Conservation (phyloP, 164 flowering plant species). For the Macadamia integrifolia region DNA sequence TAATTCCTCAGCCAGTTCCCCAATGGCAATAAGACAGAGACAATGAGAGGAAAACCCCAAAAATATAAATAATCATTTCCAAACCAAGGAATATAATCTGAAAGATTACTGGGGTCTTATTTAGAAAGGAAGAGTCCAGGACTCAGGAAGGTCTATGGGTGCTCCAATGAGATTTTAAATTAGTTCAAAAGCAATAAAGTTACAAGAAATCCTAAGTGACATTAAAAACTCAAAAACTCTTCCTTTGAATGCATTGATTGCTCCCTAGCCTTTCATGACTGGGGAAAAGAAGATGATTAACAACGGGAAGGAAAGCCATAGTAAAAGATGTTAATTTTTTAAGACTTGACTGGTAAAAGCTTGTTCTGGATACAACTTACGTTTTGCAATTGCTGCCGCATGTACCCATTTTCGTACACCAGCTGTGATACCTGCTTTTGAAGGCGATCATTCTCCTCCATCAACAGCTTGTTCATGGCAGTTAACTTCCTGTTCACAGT, state of each 20-base stretch:
- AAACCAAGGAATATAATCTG: background rate
- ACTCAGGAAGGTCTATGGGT: background rate
- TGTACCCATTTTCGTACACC: conserved; percentile 65
- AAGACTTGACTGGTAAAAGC: background rate
- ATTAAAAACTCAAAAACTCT: background rate
- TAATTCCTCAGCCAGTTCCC: too few relatives aligned
- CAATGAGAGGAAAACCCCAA: too few relatives aligned
- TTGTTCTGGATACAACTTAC: conserved; percentile 16
- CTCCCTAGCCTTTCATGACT: background rate
- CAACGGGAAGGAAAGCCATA: background rate
- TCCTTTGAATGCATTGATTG: background rate
- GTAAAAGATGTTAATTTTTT: background rate
- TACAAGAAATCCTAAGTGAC: too few relatives aligned
- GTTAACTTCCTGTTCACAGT: conserved; percentile 67
- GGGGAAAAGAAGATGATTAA: background rate
- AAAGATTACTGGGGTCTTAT: background rate
- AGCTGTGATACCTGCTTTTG: conserved; percentile 82
- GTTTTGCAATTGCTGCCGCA: conserved; percentile 64
- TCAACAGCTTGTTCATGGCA: conserved; percentile 79
- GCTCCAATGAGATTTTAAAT: too few relatives aligned
- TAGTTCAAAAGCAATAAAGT: too few relatives aligned
- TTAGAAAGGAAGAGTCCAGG: background rate
- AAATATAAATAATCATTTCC: background rate
- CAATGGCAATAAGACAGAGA: background rate
- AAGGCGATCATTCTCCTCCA: conserved; percentile 79